phyloP scores from a whole-genome alignment of 2,329 filamentous ascomycete genomes.

The Arthrobotrys megalospora region DNA sequence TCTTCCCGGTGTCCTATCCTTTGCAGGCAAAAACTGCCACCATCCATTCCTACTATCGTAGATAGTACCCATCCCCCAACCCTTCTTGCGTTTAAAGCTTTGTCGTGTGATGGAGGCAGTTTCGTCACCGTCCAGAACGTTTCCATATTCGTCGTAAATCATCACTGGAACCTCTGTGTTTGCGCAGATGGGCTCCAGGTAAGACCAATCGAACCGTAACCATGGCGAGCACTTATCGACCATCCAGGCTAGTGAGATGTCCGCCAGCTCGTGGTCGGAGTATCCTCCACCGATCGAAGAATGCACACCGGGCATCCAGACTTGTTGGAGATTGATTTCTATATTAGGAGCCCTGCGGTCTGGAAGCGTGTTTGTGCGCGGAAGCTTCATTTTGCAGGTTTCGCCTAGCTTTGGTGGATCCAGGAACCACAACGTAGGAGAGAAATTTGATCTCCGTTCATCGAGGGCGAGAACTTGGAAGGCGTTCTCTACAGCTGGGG shows the following conservation, averaged over 20 bases:
- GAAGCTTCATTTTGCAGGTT: slow-evolving; percentile 64
- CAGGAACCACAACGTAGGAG: slow-evolving; percentile 52
- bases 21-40: slow-evolving; percentile 62
- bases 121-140: slow-evolving; percentile 38
- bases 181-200: slow-evolving; percentile 64
- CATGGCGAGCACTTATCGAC: slow-evolving; percentile 68
- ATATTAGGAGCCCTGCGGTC: slow-evolving; percentile 30
- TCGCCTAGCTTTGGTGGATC: slow-evolving; percentile 35
- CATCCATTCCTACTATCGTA: slow-evolving; percentile 65
- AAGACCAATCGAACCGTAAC: slow-evolving; percentile 66
- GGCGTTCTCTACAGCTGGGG: slow-evolving; percentile 70
- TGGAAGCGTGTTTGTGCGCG: slow-evolving; percentile 58
- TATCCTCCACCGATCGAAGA: slow-evolving; percentile 70
- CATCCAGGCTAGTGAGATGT: slow-evolving; percentile 72
- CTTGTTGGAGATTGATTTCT: slow-evolving; percentile 59
- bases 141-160: slow-evolving; percentile 48
- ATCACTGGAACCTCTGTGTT: slow-evolving; percentile 44
- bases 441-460: slow-evolving; percentile 68
- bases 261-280: slow-evolving; percentile 70
- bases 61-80: slow-evolving; percentile 67
- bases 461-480: slow-evolving; percentile 74
- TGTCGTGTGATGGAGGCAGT: slow-evolving; percentile 23
- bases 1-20: slow-evolving; percentile 63
- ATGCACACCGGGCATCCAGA: slow-evolving; percentile 66
- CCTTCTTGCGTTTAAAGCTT: slow-evolving; percentile 55